Base-by-base conservation (phyloP, 805 yeast genomes). In the Diddensiella santjacobensis region DNA sequence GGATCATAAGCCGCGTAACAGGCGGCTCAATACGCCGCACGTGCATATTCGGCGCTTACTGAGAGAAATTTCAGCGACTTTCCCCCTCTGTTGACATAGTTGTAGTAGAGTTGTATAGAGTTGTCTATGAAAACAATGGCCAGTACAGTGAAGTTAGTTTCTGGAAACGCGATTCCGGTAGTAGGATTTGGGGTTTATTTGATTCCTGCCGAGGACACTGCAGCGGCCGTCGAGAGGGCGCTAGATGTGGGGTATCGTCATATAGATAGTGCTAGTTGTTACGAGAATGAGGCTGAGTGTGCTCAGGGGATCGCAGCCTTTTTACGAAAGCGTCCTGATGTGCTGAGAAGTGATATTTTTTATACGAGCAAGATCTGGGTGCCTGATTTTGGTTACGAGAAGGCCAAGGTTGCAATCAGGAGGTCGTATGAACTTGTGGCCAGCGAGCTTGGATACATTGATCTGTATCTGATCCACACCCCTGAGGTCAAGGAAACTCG, bases 341-440 rank as follows among this genome's bases (percentile, higher is more conserved):
- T 84, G 17, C 77, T 80, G 51, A 74, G 93, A 65, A 71, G 70
- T 18, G 72, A 68, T 8, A 63, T 69, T 22, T 63, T 62, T 42
- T 69, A 84, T 64, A 81, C 88, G 5, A 81, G 93, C 6, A 86
- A 86, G 60, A 61, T 85, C 15, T 84, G 91, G 91, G 78, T 83
- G 55, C 69, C 73, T 33, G 79, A 81, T 55, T 78, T 77, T 83
- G 91, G 91, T 52, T 61, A 84, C 40, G 64, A 63, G 3, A 70
- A 73, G 38, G 83, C 81, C 2, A 67, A 74, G 40, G 70, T 65
- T 1, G 91, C 87, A 13, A 80, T 87, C 48, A 65, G 71, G 33
- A 71, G 68, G 18, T 79, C 87, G 51, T 60, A 78, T 47, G 83
- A 80, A 2, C 66, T 73, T 37, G 72, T 67, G 2, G 62, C 84